Evolutionary conservation across 2,329 filamentous ascomycete species (phyloP).

Genomic region (Hypoxylon sp.): DNA sequence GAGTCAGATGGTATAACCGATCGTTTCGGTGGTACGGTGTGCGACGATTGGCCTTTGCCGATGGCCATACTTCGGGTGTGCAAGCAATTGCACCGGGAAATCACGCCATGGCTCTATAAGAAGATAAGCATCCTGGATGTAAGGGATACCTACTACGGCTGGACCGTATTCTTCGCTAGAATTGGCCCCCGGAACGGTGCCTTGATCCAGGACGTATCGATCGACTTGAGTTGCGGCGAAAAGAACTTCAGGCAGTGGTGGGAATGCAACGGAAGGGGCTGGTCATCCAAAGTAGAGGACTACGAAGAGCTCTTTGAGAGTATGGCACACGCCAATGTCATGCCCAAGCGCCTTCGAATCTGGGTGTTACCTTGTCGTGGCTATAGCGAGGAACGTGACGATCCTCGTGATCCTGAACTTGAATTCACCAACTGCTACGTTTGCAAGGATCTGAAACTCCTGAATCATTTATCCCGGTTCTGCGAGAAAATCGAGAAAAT

Average conservation of each 20-base stretch:
- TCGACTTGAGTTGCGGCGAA: neutral
- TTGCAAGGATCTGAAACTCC: neutral
- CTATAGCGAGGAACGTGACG: no score
- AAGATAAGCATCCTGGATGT: neutral
- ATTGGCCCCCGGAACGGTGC: conserved; percentile 9
- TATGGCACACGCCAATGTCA: neutral
- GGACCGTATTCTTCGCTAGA: neutral
- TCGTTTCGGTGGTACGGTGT: no score
- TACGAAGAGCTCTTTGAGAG: neutral
- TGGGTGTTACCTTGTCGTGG: neutral
- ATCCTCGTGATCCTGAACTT: no score
- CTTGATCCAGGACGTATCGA: neutral
- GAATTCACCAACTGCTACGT: neutral
- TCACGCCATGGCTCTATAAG: neutral
- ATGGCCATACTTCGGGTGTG: neutral
- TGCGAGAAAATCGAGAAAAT: neutral
- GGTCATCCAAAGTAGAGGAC: no score
- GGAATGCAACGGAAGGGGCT: no score
- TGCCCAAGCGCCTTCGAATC: neutral
- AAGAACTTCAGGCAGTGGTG: no score
- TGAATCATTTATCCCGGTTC: neutral
- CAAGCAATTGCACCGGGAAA: conserved; percentile 11
- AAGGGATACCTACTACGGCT: neutral
- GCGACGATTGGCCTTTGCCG: neutral
- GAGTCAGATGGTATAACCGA: neutral